Evolutionary conservation across 495 filamentous ascomycete genomes (phyloP).

Genomic region (Trichocladium uniseriatum): DNA sequence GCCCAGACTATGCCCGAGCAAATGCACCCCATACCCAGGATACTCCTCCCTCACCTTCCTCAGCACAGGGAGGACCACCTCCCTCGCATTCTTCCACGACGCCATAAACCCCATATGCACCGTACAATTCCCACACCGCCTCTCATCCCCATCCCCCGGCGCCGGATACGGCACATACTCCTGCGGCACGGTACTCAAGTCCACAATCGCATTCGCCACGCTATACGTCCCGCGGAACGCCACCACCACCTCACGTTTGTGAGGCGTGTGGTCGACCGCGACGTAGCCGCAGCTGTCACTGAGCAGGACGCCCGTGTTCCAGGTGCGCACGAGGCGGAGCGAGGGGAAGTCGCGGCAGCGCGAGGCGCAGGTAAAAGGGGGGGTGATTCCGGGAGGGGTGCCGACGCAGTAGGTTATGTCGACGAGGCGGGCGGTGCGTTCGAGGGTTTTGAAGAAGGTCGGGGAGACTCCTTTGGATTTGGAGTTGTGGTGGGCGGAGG

Average conservation of each 20-base stretch:
- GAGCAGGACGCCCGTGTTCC: slow-evolving; percentile 80
- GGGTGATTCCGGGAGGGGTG: slow-evolving; percentile 58
- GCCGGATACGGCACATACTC: slow-evolving; percentile 80
- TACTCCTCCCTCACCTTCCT: slow-evolving; percentile 44
- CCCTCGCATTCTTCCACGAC: slow-evolving; percentile 68
- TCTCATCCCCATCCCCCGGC: slow-evolving; percentile 19
- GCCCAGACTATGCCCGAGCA: slow-evolving; percentile 87
- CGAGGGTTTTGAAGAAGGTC: slow-evolving; percentile 66
- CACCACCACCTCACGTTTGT: slow-evolving; percentile 54
- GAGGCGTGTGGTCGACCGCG: slow-evolving; percentile 59
- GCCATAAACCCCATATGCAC: slow-evolving; percentile 85
- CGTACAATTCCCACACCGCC: slow-evolving; percentile 67
- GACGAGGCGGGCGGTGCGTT: slow-evolving; percentile 77
- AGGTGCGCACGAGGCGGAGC: slow-evolving; percentile 73
- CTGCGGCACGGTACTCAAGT: slow-evolving; percentile 80
- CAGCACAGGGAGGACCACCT: slow-evolving; percentile 53
- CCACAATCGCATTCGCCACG: slow-evolving; percentile 77
- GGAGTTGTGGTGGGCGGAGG: neutral
- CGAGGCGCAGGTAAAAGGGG: slow-evolving; percentile 76
- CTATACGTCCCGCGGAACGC: slow-evolving; percentile 95
- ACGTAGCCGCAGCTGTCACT: slow-evolving; percentile 93
- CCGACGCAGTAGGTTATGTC: slow-evolving; percentile 95
- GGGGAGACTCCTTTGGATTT: slow-evolving; percentile 7
- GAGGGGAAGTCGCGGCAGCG: slow-evolving; percentile 72
- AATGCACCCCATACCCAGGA: slow-evolving; percentile 60